Percentiles rank a stretch among this genome's conserved stretches.
Evolutionary conservation across 2,329 filamentous ascomycete species (phyloP).

Genomic region (Hymenoscyphus linearis): DNA sequence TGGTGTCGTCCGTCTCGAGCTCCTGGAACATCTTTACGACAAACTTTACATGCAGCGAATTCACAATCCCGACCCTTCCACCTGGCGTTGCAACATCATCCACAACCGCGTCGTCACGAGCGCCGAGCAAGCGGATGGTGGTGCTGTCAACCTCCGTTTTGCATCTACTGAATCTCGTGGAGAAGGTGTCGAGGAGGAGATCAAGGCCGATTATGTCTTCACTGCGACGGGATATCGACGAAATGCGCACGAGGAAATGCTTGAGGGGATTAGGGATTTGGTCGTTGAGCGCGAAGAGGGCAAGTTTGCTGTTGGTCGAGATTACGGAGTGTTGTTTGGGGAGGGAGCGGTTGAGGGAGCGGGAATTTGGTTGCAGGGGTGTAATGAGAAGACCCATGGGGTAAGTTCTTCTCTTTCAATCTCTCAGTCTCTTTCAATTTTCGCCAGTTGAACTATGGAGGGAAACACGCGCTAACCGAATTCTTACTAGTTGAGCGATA

Average conservation of each 20-base stretch:
- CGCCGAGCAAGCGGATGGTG: conserved; percentile 13
- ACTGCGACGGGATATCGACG: conserved; percentile 83
- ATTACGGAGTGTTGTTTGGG: conserved; percentile 74
- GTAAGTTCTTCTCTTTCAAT: conserved; percentile 49
- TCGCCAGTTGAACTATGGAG: background rate
- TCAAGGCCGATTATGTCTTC: conserved; percentile 73
- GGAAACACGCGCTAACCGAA: conserved; percentile 3
- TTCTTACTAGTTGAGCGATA: conserved; percentile 64
- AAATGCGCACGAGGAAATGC: conserved; percentile 71
- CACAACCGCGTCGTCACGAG: conserved; percentile 55
- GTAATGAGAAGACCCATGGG: conserved; percentile 87
- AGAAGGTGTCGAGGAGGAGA: conserved; percentile 35
- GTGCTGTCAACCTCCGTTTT: conserved; percentile 22
- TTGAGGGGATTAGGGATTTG: conserved; percentile 60
- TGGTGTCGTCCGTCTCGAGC: conserved; percentile 82
- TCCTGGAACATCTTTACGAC: conserved; percentile 86
- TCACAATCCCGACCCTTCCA: conserved; percentile 57
- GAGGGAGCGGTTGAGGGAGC: conserved; percentile 63
- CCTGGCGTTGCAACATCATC: conserved; percentile 80
- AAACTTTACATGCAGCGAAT: conserved; percentile 82
- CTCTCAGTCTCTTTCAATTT: background rate
- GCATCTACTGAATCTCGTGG: conserved; percentile 32
- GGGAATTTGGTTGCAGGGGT: conserved; percentile 89
- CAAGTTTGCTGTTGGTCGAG: conserved; percentile 62
- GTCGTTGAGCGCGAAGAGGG: conserved; percentile 46